A percentile compares a stretch with the other conserved stretches of the same genome.
These are phyloP conservation scores for Apiotrichum porosum DNA, from an alignment of 1,284 basidiomycete genomes.

Conservation along the genomic window DNA sequence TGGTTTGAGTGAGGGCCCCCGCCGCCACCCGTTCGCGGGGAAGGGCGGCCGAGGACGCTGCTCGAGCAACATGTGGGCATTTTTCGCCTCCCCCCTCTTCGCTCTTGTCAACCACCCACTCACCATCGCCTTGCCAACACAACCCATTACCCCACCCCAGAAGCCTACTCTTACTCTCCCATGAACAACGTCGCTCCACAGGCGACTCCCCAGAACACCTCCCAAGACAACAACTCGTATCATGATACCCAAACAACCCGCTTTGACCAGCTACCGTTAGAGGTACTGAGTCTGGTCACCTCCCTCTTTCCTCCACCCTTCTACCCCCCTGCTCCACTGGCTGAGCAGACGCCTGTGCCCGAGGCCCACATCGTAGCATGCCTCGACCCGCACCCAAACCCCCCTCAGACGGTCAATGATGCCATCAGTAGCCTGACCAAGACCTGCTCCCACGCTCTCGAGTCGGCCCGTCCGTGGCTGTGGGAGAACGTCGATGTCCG, in stretches of 20 bases:
- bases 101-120: background rate
- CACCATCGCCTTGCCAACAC: background rate
- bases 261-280: conserved; percentile 43
- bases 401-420: conserved; percentile 17
- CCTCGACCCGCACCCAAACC: conserved; percentile 31
- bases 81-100: background rate
- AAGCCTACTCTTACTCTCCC: background rate
- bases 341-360: conserved; percentile 11
- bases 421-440: conserved; percentile 26
- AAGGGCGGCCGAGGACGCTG: no score
- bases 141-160: conserved; percentile 15
- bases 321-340: conserved; percentile 19
- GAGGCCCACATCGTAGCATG: conserved; percentile 22
- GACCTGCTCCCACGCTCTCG: conserved; percentile 25
- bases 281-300: conserved; percentile 34
- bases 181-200: conserved; percentile 1
- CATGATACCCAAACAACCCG: background rate
- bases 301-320: conserved; percentile 35
- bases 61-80: no score
- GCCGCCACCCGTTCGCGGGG: no score
- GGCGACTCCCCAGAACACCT: background rate
- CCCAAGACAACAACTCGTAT: background rate
- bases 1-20: no score
- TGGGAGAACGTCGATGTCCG: conserved; percentile 47
- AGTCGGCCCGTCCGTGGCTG: conserved; percentile 43